Conservation (phyloP, 345 rosid species). For the Cardamine occulta region DNA sequence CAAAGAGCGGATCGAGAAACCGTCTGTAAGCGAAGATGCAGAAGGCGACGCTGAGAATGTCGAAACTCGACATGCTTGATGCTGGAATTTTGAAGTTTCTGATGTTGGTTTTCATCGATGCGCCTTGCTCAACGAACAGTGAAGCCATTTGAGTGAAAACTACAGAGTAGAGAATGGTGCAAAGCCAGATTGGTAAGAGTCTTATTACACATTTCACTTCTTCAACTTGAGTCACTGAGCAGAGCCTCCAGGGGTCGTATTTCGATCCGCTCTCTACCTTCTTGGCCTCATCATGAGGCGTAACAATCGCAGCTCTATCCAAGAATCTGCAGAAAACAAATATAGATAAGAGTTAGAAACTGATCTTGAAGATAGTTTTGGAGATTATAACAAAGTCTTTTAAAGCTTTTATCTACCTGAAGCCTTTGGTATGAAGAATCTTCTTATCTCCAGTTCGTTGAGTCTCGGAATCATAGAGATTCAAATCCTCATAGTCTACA, state of each 20-base stretch:
- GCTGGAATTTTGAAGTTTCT: slow-evolving; percentile 71
- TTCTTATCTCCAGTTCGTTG: slow-evolving; percentile 54
- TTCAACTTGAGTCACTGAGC: slow-evolving; percentile 90
- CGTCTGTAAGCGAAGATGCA: slow-evolving; percentile 78
- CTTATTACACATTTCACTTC: slow-evolving; percentile 93
- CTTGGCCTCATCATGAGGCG: slow-evolving; percentile 55
- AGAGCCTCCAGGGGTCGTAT: slow-evolving; percentile 70
- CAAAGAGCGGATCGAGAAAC: slow-evolving; percentile 67
- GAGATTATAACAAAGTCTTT: background rate
- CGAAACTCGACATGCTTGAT: slow-evolving; percentile 96
- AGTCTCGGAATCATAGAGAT: slow-evolving; percentile 52
- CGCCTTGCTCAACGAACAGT: slow-evolving; percentile 97
- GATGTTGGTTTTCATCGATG: slow-evolving; percentile 70
- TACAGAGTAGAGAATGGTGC: slow-evolving; percentile 93
- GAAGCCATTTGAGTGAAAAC: slow-evolving; percentile 99
- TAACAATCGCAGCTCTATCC: slow-evolving; percentile 80
- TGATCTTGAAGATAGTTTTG: slow-evolving; percentile 16
- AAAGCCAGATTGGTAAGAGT: slow-evolving; percentile 93
- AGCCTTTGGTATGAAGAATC: slow-evolving; percentile 76
- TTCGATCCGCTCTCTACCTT: slow-evolving; percentile 38
- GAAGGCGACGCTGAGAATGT: slow-evolving; percentile 81
- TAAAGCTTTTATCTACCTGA: slow-evolving; percentile 59
- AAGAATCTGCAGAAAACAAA: slow-evolving; percentile 59
- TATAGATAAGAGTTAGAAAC: background rate
- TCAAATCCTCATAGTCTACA: slow-evolving; percentile 46